These are phyloP conservation scores for Phytophthora uliginosa DNA, from an alignment of 352 stramenopile genomes.

Conservation along the genomic window DNA sequence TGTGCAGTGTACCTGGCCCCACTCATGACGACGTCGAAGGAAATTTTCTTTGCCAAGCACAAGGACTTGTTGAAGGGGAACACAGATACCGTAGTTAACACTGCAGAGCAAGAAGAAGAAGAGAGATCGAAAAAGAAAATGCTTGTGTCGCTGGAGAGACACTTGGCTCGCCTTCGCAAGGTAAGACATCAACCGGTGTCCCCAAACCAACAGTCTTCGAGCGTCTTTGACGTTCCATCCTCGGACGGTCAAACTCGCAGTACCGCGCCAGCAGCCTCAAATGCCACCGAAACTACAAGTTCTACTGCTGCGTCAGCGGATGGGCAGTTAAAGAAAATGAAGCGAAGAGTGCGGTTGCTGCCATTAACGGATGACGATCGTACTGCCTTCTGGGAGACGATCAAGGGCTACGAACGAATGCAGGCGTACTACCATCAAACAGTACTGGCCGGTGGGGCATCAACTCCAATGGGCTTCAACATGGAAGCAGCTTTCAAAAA, in stretches of 20 bases:
- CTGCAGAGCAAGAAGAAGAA: slow-evolving; percentile 5
- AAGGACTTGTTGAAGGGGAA: slow-evolving; percentile 25
- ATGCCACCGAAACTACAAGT: background rate
- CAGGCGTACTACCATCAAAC: slow-evolving; percentile 42
- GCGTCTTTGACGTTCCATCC: slow-evolving; percentile 29
- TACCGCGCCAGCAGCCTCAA: background rate
- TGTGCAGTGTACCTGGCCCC: slow-evolving; percentile 50
- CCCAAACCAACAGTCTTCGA: slow-evolving; percentile 22
- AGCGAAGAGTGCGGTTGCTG: slow-evolving; percentile 53
- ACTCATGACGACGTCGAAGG: slow-evolving; percentile 48
- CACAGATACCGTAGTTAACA: background rate
- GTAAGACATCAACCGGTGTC: slow-evolving; percentile 4
- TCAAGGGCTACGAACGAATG: slow-evolving; percentile 55
- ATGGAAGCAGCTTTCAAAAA: slow-evolving; percentile 65
- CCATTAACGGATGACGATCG: slow-evolving; percentile 54
- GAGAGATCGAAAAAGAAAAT: slow-evolving; percentile 20
- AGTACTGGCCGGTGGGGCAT: slow-evolving; percentile 39
- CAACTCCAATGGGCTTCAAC: slow-evolving; percentile 66
- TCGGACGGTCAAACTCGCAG: slow-evolving; percentile 6
- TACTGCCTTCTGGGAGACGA: slow-evolving; percentile 52
- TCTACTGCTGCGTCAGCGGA: slow-evolving; percentile 23
- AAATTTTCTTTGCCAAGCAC: slow-evolving; percentile 53
- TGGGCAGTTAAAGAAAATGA: slow-evolving; percentile 57
- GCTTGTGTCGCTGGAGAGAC: slow-evolving; percentile 20
- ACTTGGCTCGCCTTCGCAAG: slow-evolving; percentile 22